Base-by-base conservation (phyloP, 768 basidiomycete genomes). In the Tephrocybe rancida region DNA sequence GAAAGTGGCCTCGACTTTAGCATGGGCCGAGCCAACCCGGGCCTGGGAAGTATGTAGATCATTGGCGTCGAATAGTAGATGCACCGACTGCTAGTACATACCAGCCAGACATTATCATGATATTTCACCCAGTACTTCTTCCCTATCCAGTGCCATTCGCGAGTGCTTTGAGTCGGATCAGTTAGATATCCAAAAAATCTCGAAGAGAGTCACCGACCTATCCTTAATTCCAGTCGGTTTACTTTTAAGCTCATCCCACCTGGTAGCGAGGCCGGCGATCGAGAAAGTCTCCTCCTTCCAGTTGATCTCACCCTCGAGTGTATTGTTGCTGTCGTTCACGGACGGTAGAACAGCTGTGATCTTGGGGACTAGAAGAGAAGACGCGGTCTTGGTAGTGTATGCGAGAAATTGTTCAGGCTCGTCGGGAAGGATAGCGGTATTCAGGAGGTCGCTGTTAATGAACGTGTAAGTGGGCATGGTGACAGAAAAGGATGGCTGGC, bases 141-240 rank as follows among this genome's bases (percentile, higher is more conserved):
- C 8, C 25, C 39, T 5, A 38, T 41, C 52, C 52, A 54, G 3
- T 16, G 38, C 52, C 52, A 54, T 48, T 48, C 46, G 22, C 52
- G 37, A 22, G 38, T 35, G 16, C 52, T 54, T n/a, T 2, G 25
- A 43, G 26, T 11, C 35, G 38, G 6, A 49, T 38, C 13, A 7
- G 14, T n/a, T 18, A 26, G 4, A 25, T n/a, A 13, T 35, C 3
- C 3, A 21, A 13, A 34, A 35, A 26, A 14, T 37, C 13, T 35
- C 9, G 3, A 29, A 16, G 35, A 14, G 25, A 22, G 25, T n/a
- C 48, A 37, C 48, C 26, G 22, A 39, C 48, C 48, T 49, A 39
- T 39, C 37, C 6, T 18, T 38, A 9, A 49, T 18, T 9, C 48
- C 48, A 3, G 26, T 22, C 25, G 48, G 34, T 26, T 49, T 49